These are phyloP conservation scores for Phytopythium sindhum DNA, from an alignment of 352 stramenopile genomes.

Conservation along the genomic window DNA sequence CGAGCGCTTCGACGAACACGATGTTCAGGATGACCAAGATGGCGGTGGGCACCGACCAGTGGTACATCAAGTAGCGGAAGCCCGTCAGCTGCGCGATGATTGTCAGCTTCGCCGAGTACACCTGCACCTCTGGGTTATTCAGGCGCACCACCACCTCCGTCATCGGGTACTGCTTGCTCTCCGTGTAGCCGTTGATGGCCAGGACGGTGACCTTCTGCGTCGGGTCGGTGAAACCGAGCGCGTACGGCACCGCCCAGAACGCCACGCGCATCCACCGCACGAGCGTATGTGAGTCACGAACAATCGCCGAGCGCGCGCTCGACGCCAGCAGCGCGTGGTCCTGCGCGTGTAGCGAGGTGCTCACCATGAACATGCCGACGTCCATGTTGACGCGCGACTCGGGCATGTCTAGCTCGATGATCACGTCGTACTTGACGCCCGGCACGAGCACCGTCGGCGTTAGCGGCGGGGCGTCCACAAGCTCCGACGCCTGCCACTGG, in stretches of 20 bases:
- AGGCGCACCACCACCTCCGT: conserved; percentile 47
- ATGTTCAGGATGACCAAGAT: conserved; percentile 77
- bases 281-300: conserved; percentile 57
- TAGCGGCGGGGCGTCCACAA: conserved; percentile 15
- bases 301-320: conserved; percentile 55
- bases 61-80: conserved; percentile 84
- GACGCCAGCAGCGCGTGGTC: conserved; percentile 24
- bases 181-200: conserved; percentile 66
- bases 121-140: conserved; percentile 67
- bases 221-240: conserved; percentile 51
- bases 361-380: conserved; percentile 80
- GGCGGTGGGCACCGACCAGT: conserved; percentile 74
- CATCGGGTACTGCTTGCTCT: conserved; percentile 50
- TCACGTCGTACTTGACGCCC: conserved; percentile 76
- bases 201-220: conserved; percentile 48
- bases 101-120: conserved; percentile 71
- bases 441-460: conserved; percentile 42
- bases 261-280: conserved; percentile 46
- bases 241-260: conserved; percentile 51
- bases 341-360: conserved; percentile 35
- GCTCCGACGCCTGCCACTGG: conserved; percentile 50
- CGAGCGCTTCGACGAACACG: conserved; percentile 64
- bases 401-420: conserved; percentile 66
- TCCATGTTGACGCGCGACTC: conserved; percentile 58
- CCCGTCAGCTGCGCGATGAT: conserved; percentile 80